Evolutionary conservation across 768 basidiomycete genomes (phyloP).

Genomic region (Gymnopilus junonius): DNA sequence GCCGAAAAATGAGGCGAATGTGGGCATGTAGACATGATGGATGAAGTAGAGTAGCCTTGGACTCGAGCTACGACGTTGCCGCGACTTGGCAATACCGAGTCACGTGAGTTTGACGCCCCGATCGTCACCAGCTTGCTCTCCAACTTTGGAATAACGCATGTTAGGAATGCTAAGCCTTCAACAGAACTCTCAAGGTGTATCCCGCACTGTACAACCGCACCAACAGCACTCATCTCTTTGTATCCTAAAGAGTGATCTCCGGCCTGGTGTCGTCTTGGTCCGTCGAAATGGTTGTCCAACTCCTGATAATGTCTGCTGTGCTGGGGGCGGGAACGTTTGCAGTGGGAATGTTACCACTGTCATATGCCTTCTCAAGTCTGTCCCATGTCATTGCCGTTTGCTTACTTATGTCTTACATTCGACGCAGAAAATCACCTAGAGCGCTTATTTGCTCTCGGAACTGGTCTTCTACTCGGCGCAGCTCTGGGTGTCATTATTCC

Average conservation of each 20-base stretch:
- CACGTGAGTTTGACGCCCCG: neutral
- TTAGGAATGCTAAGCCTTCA: neutral
- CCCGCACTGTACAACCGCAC: no score
- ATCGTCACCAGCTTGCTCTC: neutral
- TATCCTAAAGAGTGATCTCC: neutral
- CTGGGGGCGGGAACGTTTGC: slow-evolving; percentile 69
- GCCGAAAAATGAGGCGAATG: slow-evolving; percentile 98
- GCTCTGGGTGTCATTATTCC: slow-evolving; percentile 93
- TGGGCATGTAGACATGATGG: slow-evolving; percentile 72
- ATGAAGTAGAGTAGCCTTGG: slow-evolving; percentile 8
- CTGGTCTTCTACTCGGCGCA: slow-evolving; percentile 87
- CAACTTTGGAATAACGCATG: neutral
- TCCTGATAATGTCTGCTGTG: slow-evolving; percentile 61
- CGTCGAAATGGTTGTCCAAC: slow-evolving; percentile 37
- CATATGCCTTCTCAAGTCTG: slow-evolving; percentile 72
- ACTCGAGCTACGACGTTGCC: neutral
- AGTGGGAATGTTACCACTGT: slow-evolving; percentile 77
- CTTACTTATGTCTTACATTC: slow-evolving; percentile 11
- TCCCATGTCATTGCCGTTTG: slow-evolving; percentile 22
- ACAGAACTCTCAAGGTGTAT: neutral
- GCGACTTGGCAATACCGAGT: neutral
- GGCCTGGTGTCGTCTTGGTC: neutral
- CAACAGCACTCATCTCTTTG: neutral
- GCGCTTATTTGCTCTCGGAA: slow-evolving; percentile 62
- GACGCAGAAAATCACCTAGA: slow-evolving; percentile 42